Conservation (phyloP, 257 asterid genomes). For the Nicotiana otophora region DNA sequence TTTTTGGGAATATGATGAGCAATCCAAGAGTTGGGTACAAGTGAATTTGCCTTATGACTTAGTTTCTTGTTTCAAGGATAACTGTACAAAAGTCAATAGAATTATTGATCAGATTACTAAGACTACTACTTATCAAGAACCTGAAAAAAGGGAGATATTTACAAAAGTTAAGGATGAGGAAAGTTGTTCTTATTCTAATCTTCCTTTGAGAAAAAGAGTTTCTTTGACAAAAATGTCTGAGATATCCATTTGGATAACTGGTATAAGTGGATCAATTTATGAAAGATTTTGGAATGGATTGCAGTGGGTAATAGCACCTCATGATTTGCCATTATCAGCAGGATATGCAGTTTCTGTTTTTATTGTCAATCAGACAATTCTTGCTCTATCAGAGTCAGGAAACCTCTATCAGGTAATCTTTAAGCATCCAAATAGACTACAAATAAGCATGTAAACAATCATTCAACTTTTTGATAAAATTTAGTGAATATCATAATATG, state of each 20-base stretch:
- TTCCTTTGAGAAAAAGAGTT: slow-evolving; percentile 50
- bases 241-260: slow-evolving; percentile 75
- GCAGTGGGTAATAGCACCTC: slow-evolving; percentile 93
- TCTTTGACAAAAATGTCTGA: slow-evolving; percentile 75
- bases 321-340: slow-evolving; percentile 51
- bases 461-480: neutral
- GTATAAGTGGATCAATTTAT: slow-evolving; percentile 75
- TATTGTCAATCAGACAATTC: slow-evolving; percentile 59
- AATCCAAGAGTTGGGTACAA: slow-evolving; percentile 66
- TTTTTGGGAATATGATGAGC: slow-evolving; percentile 67
- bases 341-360: slow-evolving; percentile 63
- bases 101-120: slow-evolving; percentile 28
- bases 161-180: neutral
- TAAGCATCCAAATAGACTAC: neutral
- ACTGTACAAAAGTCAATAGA: slow-evolving; percentile 44
- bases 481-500: neutral
- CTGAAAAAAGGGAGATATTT: neutral
- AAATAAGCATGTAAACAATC: neutral
- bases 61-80: slow-evolving; percentile 46
- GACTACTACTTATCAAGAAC: slow-evolving; percentile 7
- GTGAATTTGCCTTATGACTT: slow-evolving; percentile 56
- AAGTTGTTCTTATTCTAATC: neutral
- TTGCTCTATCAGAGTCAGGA: slow-evolving; percentile 69
- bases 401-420: slow-evolving; percentile 52
- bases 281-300: slow-evolving; percentile 89